Base-by-base conservation (phyloP, 2,329 filamentous ascomycete species). In the Aspergillus terreus region DNA sequence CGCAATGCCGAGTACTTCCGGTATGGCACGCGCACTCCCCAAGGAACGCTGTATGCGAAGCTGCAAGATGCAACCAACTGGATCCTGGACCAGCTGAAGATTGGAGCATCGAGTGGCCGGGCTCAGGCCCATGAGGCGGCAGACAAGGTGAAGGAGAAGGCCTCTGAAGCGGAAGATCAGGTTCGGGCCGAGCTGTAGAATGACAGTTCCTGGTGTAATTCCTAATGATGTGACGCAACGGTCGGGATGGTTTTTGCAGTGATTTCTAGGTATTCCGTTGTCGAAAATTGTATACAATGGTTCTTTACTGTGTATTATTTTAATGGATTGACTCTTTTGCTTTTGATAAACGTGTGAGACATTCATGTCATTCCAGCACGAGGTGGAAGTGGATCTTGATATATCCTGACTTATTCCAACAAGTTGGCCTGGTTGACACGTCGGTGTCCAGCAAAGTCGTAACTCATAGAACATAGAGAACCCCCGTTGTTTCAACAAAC, bases 1-100 rank as follows among this genome's bases (percentile, higher is more conserved):
- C 85, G 85, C 68, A 86, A 91, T 62, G 80, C 82, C 19, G 88
- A 85, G 19, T 91, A 86, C 70, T 92, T 90, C 77, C 82, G 81
- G 63, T 88, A 92, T 62, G 88, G 88, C 47, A 88, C 86, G 4
- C 82, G 78, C 7, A 80, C 80, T 25, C 86, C 88, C 12, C 73
- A 80, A 46, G 82, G 78, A 47, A 88, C 86, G 6, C 71, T 90
- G 44, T 81, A 84, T 57, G 85, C 84, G 65, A 86, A 86, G 70
- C 61, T 89, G 51, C 69, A 73, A 58, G 68, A 71, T 38, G 67
- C 69, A 40, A 60, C 71, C 19, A 67, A 77, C 58, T 81, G 78
- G 78, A 59, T 76, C 21, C 49, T 78, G 51, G 72, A 76, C 33
- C 76, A 80, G 62, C 55, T 80, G 48, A 76, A 71, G 62, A 67